Conservation (phyloP, 2,329 filamentous ascomycete genomes). For the Fusarium veterinarium region DNA sequence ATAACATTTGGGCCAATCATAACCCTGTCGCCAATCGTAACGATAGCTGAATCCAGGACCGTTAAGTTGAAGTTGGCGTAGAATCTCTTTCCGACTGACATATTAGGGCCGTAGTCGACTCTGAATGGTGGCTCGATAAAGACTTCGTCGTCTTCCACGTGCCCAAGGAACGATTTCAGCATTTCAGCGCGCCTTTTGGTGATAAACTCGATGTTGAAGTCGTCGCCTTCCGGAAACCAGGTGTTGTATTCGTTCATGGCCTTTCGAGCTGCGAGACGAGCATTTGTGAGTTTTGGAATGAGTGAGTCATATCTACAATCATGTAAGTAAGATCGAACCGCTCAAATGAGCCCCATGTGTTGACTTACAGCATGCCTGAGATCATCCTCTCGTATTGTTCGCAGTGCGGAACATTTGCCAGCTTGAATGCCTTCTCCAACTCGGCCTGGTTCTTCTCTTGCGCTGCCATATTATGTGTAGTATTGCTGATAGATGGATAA, state of each 20-base stretch:
- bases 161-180: constrained; percentile 59
- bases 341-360: fast-evolving
- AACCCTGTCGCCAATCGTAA: constrained; percentile 63
- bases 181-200: constrained; percentile 47
- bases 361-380: constrained; percentile 66
- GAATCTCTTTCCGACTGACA: constrained; percentile 66
- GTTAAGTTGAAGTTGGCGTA: constrained; percentile 67
- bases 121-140: constrained; percentile 69
- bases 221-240: constrained; percentile 55
- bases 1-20: constrained; percentile 64
- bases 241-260: constrained; percentile 66
- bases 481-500: fast-evolving
- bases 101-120: constrained; percentile 72
- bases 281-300: constrained; percentile 55
- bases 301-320: constrained; percentile 58
- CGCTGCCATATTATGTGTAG: constrained; percentile 7
- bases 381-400: constrained; percentile 75
- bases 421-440: constrained; percentile 32
- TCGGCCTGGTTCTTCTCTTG: constrained; percentile 18
- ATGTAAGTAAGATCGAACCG: fast-evolving
- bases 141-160: constrained; percentile 57
- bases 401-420: constrained; percentile 65
- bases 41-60: constrained; percentile 63
- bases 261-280: constrained; percentile 60
- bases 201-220: not conserved